Percentiles rank a stretch among this genome's conserved stretches.
phyloP scores from a whole-genome alignment of 108 stramenopile species.

The Parmales sp. region DNA sequence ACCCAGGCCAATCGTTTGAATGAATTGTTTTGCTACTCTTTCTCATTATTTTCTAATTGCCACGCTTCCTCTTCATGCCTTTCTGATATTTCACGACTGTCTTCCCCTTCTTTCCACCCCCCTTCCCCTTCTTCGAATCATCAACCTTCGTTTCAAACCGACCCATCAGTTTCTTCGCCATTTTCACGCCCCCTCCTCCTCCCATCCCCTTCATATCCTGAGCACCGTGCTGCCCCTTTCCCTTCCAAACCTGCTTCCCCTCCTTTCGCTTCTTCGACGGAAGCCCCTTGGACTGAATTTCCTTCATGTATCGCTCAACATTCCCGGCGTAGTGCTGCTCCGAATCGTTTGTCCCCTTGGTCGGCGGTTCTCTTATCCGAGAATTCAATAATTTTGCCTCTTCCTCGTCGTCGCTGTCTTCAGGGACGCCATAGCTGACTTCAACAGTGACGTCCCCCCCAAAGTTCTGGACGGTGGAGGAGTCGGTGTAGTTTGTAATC shows the following conservation, averaged over 20 bases:
- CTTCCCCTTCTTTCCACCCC: too few species aligned
- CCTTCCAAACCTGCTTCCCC: conserved; percentile 19
- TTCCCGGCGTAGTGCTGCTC: conserved; percentile 58
- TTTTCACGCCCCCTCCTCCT: conserved; percentile 46
- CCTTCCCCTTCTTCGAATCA: too few species aligned
- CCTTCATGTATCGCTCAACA: conserved; percentile 47
- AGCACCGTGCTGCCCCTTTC: conserved; percentile 70
- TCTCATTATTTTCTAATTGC: too few species aligned
- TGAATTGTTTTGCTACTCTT: too few species aligned
- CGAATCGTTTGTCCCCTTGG: conserved; percentile 28
- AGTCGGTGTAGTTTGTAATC: background rate
- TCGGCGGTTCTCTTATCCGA: conserved; percentile 22
- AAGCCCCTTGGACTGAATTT: conserved; percentile 58
- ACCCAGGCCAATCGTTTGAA: too few species aligned
- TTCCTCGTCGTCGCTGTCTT: conserved; percentile 18
- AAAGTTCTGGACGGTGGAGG: too few species aligned
- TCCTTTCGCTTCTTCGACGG: conserved; percentile 30
- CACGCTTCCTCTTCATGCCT: too few species aligned
- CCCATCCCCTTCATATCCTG: conserved; percentile 70
- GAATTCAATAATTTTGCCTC: conserved; percentile 8
- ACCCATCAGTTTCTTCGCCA: conserved; percentile 52
- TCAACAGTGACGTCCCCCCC: conserved; percentile 1
- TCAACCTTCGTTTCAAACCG: too few species aligned
- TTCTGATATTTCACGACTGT: too few species aligned
- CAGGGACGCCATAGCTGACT: conserved; percentile 14